Evolutionary conservation across 73 alveolate species (phyloP), one percentile per base, ranked within the genome.

Genomic region (Blepharisma stoltei): DNA sequence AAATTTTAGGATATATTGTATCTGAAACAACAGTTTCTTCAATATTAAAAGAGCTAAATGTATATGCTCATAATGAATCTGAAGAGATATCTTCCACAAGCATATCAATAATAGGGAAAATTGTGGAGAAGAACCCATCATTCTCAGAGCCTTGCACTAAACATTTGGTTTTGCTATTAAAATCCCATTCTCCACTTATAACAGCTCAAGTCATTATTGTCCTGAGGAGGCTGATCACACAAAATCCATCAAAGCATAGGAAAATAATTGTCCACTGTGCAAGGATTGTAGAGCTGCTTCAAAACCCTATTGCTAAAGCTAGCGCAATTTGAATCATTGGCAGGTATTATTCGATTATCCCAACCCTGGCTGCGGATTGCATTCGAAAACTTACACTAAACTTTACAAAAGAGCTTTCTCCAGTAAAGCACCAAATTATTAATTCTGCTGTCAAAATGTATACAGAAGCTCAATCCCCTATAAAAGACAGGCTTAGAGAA

Each of bases 211-310:
- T 60, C 18, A 60, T 60, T 25, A 25, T 60, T 14, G 73, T 60
- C 1, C 14, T 60, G 73, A 60, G 73, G 23, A 60, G 18, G 14
- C 73, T 60, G 0, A 60, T 60, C 23, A 18, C 38, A n/a, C 73
- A 60, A 60, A 38, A 60, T 4, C 48, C 73, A 8, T 11, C 14
- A 14, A 60, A 60, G 5, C 37, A 60, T 38, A 14, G 73, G 11
- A 60, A 60, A 60, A 60, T 60, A 20, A 60, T 60, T 1, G 73
- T 60, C 46, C 73, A 60, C 45, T 60, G 73, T 25, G 73, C 73
- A 25, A 60, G 23, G 5, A 60, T 9, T 38, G 23, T 60, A 18
- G 73, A 60, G 18, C 11, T 9, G 18, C 14, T 60, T 25, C 73
- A 18, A 14, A 8, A 60, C 4, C 73, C 73, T 60, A 14, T 38